Evolutionary conservation across 2,329 filamentous ascomycete species (phyloP), one percentile per base, ranked within the genome.

Genomic region (Ophiostoma sp.): DNA sequence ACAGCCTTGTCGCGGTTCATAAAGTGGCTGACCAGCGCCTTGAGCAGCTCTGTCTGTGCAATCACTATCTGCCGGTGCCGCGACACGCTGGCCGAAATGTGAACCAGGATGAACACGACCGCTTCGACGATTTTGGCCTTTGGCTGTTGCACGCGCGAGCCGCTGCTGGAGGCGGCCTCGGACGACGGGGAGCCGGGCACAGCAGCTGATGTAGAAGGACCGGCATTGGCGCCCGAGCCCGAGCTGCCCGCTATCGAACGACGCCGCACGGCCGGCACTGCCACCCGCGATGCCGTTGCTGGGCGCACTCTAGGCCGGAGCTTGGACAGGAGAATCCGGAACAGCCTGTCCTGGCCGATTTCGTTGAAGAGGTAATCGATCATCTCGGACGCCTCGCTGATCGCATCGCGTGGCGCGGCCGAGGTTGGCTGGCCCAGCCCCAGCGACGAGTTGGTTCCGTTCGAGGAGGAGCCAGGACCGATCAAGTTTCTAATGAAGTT

Each of bases 401-500:
- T 80, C 17, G 82, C 82, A 19, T 88, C 82, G 84, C 89, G 73
- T n/a, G 86, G 77, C 19, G 82, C 11, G 15, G 50, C 48, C n/a
- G 39, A 25, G 22, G 36, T n/a, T 28, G 48, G 59, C 12, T 69
- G 66, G 45, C 66, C 66, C 45, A 69, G 66, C 9, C 66, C 25
- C 6, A 68, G 42, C 3, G 64, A 28, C 15, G 64, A 31, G 42
- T 42, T 50, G 9, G 42, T 17, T 82, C 39, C 31, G 31, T n/a
- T 28, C 31, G 72, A 63, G 25, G n/a, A 70, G 80, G 69, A 91
- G 11, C 70, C 70, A 4, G 75, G 76, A 4, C 73, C 92, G 76
- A 98, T 93, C 42, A 98, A 85, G 81, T 99, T 99, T 72, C 95
- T 89, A 75, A 99, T 89, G 77, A 98, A 92, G 78, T 97, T 92